phyloP scores from a whole-genome alignment of 306 rosid species.

The Trifolium repens region DNA sequence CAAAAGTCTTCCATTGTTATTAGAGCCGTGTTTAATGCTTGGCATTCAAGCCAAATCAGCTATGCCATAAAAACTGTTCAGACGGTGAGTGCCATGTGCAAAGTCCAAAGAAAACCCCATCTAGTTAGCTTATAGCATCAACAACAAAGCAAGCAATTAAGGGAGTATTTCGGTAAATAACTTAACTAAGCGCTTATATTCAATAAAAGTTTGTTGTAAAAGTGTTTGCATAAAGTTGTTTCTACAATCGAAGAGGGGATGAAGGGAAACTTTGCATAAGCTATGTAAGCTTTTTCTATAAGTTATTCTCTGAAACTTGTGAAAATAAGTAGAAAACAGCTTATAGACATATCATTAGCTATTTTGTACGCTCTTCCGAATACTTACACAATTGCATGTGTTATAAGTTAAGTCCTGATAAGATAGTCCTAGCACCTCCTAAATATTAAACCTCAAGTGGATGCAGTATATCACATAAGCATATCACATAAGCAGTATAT shows the following conservation, averaged over 20 bases:
- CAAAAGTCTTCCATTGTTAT: background rate
- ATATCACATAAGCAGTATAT: no score
- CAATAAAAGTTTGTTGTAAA: background rate
- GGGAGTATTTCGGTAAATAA: background rate
- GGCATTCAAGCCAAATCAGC: background rate
- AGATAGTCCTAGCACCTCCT: background rate
- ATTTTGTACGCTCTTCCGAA: background rate
- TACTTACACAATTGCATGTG: background rate
- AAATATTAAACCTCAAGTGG: no score
- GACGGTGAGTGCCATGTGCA: background rate
- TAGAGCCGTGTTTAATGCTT: background rate
- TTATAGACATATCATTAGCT: background rate
- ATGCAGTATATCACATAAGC: no score
- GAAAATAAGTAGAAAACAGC: background rate
- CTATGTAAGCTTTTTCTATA: background rate
- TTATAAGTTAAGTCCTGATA: background rate
- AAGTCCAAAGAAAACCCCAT: background rate
- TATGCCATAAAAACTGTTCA: background rate
- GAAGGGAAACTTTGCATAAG: background rate
- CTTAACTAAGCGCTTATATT: background rate
- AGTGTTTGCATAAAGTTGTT: background rate
- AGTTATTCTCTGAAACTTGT: background rate
- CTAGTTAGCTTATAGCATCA: conserved; percentile 9
- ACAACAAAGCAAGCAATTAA: conserved; percentile 1
- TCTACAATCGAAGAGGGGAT: background rate